phyloP scores from a whole-genome alignment of 805 yeast genomes.

The Novakomyces olei region DNA sequence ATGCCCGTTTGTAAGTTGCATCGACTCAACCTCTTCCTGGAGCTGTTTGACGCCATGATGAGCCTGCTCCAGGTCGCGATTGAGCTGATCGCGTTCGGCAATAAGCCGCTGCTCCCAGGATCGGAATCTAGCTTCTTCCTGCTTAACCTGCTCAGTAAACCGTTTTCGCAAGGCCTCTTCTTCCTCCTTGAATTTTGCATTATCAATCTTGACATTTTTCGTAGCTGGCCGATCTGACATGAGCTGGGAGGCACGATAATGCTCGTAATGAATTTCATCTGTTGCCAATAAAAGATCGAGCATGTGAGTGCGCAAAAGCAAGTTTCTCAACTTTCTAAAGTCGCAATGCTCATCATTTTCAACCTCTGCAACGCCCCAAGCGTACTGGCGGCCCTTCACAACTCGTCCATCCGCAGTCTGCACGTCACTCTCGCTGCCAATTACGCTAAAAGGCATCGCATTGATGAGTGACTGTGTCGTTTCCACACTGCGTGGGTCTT shows the following conservation, averaged over 20 bases:
- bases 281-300: conserved; percentile 58
- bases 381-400: conserved; percentile 55
- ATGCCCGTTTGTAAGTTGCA: no score
- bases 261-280: conserved; percentile 47
- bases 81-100: conserved; percentile 80
- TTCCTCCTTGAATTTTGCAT: conserved; percentile 90
- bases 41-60: conserved; percentile 20
- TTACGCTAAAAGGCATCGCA: conserved; percentile 46
- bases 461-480: conserved; percentile 9
- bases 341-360: conserved; percentile 64
- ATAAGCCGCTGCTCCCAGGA: conserved; percentile 97
- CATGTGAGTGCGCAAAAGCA: conserved; percentile 49
- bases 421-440: conserved; percentile 38
- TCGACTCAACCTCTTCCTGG: conserved; percentile 2
- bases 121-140: conserved; percentile 89
- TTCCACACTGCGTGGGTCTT: conserved; percentile 15
- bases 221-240: not conserved
- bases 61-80: conserved; percentile 78
- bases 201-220: conserved; percentile 22
- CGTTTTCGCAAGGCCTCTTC: conserved; percentile 83
- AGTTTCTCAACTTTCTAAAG: conserved; percentile 37
- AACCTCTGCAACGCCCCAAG: conserved; percentile 74
- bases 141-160: conserved; percentile 90
- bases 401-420: conserved; percentile 22
- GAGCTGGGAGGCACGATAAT: conserved; percentile 38